A percentile compares a stretch with the other conserved stretches of the same genome.
Conservation (phyloP, 495 filamentous ascomycete genomes). For the Sordaria brevicollis region DNA sequence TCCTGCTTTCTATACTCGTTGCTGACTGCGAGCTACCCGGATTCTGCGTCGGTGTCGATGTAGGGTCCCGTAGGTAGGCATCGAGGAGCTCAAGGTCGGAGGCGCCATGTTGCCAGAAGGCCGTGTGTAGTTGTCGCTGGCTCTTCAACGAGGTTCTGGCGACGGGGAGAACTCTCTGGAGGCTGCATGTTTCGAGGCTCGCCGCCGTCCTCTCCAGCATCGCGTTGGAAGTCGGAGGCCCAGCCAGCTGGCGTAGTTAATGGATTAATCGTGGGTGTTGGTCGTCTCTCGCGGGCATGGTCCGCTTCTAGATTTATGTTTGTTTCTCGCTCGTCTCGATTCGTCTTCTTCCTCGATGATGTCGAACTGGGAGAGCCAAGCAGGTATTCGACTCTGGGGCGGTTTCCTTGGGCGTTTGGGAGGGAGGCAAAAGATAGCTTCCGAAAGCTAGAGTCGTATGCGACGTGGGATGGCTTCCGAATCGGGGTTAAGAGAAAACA, state of each 20-base stretch:
- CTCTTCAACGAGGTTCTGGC: slow-evolving; percentile 43
- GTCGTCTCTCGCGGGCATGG: neutral
- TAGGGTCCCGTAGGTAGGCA: slow-evolving; percentile 26
- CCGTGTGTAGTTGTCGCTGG: slow-evolving; percentile 49
- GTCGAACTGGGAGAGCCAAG: neutral
- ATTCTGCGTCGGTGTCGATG: slow-evolving; percentile 1
- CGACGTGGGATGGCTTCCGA: neutral
- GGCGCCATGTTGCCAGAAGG: slow-evolving; percentile 58
- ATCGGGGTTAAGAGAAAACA: neutral
- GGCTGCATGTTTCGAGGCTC: slow-evolving; percentile 65
- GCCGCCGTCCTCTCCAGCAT: slow-evolving; percentile 81
- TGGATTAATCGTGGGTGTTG: neutral
- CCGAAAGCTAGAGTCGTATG: neutral
- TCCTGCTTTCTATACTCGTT: slow-evolving; percentile 6
- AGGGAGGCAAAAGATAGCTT: neutral
- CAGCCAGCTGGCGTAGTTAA: neutral
- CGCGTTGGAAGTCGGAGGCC: slow-evolving; percentile 11
- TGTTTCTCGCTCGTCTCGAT: neutral
- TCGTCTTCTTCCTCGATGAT: neutral
- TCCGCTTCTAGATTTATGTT: neutral
- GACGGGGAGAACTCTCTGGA: slow-evolving; percentile 53
- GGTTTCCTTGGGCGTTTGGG: neutral
- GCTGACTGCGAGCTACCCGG: slow-evolving; percentile 1
- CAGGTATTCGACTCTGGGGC: neutral
- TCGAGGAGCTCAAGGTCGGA: slow-evolving; percentile 44